A percentile compares a stretch with the other conserved stretches of the same genome.
Conservation (phyloP, 2,329 filamentous ascomycete genomes). For the Thelonectria rubi region DNA sequence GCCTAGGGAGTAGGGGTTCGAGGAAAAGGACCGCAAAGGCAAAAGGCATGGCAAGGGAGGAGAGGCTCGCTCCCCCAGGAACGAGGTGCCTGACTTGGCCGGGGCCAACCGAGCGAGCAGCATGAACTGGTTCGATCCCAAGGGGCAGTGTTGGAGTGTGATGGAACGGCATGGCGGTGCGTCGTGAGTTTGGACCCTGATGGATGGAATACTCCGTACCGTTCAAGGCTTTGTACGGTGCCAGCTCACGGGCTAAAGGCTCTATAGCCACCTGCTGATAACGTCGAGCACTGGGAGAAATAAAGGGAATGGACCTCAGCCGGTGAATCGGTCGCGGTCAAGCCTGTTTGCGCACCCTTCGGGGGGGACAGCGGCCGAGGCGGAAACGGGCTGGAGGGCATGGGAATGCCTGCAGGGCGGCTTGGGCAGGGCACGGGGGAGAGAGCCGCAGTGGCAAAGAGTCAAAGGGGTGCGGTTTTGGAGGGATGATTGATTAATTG, state of each 20-base stretch:
- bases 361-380: conserved; percentile 28
- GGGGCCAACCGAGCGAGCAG: conserved; percentile 23
- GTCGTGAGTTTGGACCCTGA: neutral
- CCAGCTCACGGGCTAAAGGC: too few species aligned
- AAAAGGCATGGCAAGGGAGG: conserved; percentile 14
- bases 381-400: conserved; percentile 23
- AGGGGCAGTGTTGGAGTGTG: conserved; percentile 28
- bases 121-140: conserved; percentile 33
- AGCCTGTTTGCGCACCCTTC: conserved; percentile 26
- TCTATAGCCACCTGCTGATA: neutral
- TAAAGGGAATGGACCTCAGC: neutral
- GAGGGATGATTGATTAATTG: neutral
- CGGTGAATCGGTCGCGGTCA: conserved; percentile 7
- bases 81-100: conserved; percentile 23
- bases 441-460: conserved; percentile 17
- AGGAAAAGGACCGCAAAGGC: conserved; percentile 16
- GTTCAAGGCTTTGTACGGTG: too few species aligned
- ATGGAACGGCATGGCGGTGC: conserved; percentile 33
- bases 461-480: conserved; percentile 2
- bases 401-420: conserved; percentile 35
- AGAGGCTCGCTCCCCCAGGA: too few species aligned
- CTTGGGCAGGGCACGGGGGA: neutral
- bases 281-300: neutral
- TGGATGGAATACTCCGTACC: too few species aligned
- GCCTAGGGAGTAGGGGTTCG: conserved; percentile 12